Evolutionary conservation across 805 yeast genomes (phyloP), one percentile per base, ranked within the genome.

Genomic region (Sugiyamaella mastotermitis): DNA sequence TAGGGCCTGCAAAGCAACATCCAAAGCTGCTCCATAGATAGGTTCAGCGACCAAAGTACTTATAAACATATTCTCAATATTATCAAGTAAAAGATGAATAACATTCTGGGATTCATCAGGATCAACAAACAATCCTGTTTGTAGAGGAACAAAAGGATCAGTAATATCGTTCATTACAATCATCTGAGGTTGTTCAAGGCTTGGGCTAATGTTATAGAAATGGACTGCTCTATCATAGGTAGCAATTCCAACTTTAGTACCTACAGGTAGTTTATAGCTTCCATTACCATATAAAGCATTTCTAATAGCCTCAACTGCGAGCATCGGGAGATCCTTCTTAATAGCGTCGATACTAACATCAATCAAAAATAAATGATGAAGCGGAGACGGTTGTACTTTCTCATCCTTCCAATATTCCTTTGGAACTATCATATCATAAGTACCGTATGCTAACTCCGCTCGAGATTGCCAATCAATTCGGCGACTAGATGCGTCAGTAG

Each of bases 381-480:
- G 61, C 2, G 80, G 76, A 13, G 60, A 50, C 5, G 77, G 66
- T 5, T 58, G 55, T 3, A 47, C 51, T 5, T 44, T 41, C n/a
- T 42, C 47, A 5, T 63, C 66, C 24, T 69, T 63, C 58, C 83
- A 79, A 58, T 85, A 90, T 31, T 72, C 76, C 11, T 67, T 60
- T 2, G 95, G 94, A 3, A 85, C 95, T 4, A 78, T 57, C 44
- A 84, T 74, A 51, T 92, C 99, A 46, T 85, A 87, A 9, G 87
- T 83, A 11, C 97, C 97, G 31, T 67, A 71, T 45, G 72, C 76
- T 34, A 90, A 66, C 53, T 90, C 97, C 0, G 94, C 88, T 34
- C 87, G 69, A 30, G 65, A 63, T 24, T 60, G 63, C 47, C 73
- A 67, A 60, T 85, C 95, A 7, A 73, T 59, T 49, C 95, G 68